Base-by-base conservation (phyloP, 1,284 basidiomycete genomes). In the Fomitopsis schrenkii region DNA sequence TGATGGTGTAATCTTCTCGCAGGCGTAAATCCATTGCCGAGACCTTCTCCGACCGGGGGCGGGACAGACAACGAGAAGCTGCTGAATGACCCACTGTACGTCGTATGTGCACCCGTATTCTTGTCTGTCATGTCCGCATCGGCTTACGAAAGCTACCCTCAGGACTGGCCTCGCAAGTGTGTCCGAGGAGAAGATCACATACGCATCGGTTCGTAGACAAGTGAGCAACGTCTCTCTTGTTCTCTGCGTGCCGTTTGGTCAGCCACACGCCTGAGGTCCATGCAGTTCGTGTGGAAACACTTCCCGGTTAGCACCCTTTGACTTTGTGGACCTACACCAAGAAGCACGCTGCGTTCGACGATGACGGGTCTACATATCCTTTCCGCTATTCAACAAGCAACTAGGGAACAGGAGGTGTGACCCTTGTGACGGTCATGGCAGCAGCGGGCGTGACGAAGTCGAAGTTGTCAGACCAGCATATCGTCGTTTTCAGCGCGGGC, bases 381-480 rank as follows among this genome's bases (percentile, higher is more conserved):
- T 26, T 30, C 9, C 5, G 28, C 46, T 30, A 10, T 10, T 15
- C 28, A 45, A 59, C 30, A 15, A 42, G 35, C 69, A 92, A 50
- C n/a, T 92, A 94, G 77, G 93, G 93, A 14, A 95, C 93, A 1
- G 92, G 93, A 2, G 92, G 92, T 0, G 91, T 95, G 15, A 89
- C 91, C 0, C 82, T 94, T n/a, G 84, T 91, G 0, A 85, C 85
- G n/a, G 73, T 92, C 45, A 86, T 90, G 79, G 82, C 91, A 0
- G 90, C 89, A 4, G 83, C 91, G 61, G 85, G 87, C 35, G 86
- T 93, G n/a, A 90, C 88, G 22, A 87, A 86, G 69, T 75, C 77
- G 59, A 83, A 77, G 64, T 80, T 95, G 33, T 76, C 80, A 14
- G 90, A 93, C 66, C 93, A 95, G 72, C 83, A 90, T 5, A 87